Percentiles rank a stretch among this genome's conserved stretches.
Conservation (phyloP, 2,329 filamentous ascomycete genomes). For the Blastomyces parvus region DNA sequence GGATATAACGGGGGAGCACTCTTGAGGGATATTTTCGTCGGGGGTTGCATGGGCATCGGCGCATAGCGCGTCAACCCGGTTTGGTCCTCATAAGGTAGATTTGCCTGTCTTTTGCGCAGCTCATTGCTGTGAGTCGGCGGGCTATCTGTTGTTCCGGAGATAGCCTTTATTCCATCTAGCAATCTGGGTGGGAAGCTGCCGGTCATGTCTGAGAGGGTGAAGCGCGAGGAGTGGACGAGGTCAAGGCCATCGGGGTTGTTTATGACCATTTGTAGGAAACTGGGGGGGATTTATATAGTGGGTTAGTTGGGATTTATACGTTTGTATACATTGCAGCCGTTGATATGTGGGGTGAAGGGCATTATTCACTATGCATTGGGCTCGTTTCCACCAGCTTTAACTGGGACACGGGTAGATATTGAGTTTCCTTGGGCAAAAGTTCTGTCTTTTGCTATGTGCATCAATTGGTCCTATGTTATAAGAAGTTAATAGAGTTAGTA, state of each 20-base stretch:
- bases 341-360: not conserved
- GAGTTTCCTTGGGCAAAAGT: constrained; percentile 33
- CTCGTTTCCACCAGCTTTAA: constrained; percentile 36
- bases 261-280: constrained; percentile 52
- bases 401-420: constrained; percentile 38
- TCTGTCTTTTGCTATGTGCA: constrained; percentile 31
- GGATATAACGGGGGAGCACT: constrained; percentile 43
- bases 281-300: constrained; percentile 25
- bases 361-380: constrained; percentile 48
- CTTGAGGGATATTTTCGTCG: constrained; percentile 49
- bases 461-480: constrained; percentile 32
- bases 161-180: constrained; percentile 28
- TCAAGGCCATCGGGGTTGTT: constrained; percentile 45
- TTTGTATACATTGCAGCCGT: not conserved
- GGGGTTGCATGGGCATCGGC: constrained; percentile 51
- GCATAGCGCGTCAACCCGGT: constrained; percentile 51
- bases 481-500: constrained; percentile 6
- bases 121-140: constrained; percentile 19
- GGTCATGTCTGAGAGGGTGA: constrained; percentile 56
- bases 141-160: constrained; percentile 24
- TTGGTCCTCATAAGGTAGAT: constrained; percentile 47
- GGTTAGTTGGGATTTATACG: not conserved
- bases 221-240: constrained; percentile 52
- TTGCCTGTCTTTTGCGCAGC: constrained; percentile 25
- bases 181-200: constrained; percentile 45